Evolutionary conservation across 331 rosid species (phyloP).

Genomic region (Quercus tomentella): DNA sequence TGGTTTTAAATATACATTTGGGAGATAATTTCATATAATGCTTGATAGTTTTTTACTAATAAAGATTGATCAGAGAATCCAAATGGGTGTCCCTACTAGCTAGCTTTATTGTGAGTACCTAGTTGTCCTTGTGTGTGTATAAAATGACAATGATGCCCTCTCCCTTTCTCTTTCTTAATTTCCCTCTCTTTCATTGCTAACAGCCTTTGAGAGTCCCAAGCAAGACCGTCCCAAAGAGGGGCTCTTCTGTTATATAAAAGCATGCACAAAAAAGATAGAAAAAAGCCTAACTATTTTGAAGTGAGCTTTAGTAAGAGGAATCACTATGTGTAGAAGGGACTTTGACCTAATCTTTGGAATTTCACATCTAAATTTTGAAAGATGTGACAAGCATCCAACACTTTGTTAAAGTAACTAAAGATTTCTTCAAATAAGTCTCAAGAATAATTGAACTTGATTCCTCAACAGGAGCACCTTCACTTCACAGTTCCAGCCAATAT

Average conservation of each 20-base stretch:
- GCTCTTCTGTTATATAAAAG: slow-evolving; percentile 11
- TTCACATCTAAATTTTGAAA: slow-evolving; percentile 41
- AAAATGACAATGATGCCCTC: slow-evolving; percentile 10
- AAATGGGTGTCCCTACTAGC: slow-evolving; percentile 18
- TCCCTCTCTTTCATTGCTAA: neutral
- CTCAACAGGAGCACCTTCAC: slow-evolving; percentile 24
- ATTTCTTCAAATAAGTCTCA: slow-evolving; percentile 31
- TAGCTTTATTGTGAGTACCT: slow-evolving; percentile 37
- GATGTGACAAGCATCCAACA: slow-evolving; percentile 66
- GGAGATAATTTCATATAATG: slow-evolving; percentile 30
- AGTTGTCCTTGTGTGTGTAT: slow-evolving; percentile 9
- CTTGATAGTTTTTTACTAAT: slow-evolving; percentile 26
- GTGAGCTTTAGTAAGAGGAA: slow-evolving; percentile 31
- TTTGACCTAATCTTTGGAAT: slow-evolving; percentile 52
- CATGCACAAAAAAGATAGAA: slow-evolving; percentile 9
- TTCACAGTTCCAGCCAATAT: slow-evolving; percentile 24
- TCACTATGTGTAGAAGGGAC: slow-evolving; percentile 22
- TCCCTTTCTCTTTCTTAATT: neutral
- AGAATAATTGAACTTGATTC: slow-evolving; percentile 64
- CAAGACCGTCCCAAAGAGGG: neutral
- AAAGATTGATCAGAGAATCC: slow-evolving; percentile 31
- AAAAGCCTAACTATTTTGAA: slow-evolving; percentile 27
- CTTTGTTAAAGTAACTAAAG: slow-evolving; percentile 46
- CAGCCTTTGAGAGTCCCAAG: slow-evolving; percentile 28
- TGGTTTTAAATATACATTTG: slow-evolving; percentile 54